Conservation (phyloP, 805 yeast species). For the Ogataea corticis region DNA sequence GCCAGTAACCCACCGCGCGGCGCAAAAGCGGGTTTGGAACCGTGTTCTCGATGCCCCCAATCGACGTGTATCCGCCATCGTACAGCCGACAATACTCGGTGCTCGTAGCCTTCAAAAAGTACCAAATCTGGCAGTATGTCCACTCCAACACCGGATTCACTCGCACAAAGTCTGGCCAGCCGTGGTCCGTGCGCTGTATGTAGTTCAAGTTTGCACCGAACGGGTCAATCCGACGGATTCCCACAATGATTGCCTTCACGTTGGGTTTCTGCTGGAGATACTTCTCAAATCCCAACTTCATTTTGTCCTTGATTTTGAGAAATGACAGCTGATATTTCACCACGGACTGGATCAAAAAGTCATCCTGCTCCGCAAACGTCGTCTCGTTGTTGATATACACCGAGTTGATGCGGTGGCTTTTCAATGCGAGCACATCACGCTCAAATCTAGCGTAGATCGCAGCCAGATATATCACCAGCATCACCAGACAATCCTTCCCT, state of each 20-base stretch:
- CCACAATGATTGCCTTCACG: slow-evolving; percentile 79
- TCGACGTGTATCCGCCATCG: slow-evolving; percentile 82
- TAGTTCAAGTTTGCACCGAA: slow-evolving; percentile 59
- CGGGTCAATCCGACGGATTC: slow-evolving; percentile 88
- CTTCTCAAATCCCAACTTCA: slow-evolving; percentile 69
- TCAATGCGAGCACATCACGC: slow-evolving; percentile 16
- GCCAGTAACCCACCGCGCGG: slow-evolving; percentile 34
- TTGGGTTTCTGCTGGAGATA: slow-evolving; percentile 55
- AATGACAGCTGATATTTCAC: slow-evolving; percentile 54
- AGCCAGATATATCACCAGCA: slow-evolving; percentile 74
- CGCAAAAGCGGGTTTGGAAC: slow-evolving; percentile 64
- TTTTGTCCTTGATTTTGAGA: slow-evolving; percentile 40
- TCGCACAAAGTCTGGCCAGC: slow-evolving; percentile 88
- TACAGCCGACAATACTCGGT: slow-evolving; percentile 75
- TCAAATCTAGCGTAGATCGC: slow-evolving; percentile 35
- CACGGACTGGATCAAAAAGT: slow-evolving; percentile 61
- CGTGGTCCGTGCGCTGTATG: slow-evolving; percentile 77
- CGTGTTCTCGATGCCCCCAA: slow-evolving; percentile 80
- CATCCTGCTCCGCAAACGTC: slow-evolving; percentile 69
- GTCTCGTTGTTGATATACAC: slow-evolving; percentile 76
- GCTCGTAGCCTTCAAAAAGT: slow-evolving; percentile 59
- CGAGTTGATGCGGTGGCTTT: slow-evolving; percentile 37
- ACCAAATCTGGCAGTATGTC: slow-evolving; percentile 85
- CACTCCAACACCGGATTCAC: slow-evolving; percentile 89
- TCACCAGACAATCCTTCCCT: slow-evolving; percentile 93